Base-by-base conservation (phyloP, 306 rosid genomes). In the Boehmeria nivea region DNA sequence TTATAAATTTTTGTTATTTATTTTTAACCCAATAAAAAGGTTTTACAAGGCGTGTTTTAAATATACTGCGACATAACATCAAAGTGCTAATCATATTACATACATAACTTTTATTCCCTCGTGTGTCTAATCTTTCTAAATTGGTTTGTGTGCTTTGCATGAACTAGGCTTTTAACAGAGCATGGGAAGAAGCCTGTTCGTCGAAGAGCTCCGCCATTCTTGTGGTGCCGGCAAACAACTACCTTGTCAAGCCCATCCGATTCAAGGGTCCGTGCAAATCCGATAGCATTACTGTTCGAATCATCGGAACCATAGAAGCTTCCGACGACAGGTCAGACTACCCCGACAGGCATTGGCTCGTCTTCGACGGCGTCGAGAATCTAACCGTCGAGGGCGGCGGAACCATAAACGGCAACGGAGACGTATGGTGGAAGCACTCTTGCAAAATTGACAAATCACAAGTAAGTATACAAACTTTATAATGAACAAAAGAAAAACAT, bases 241-340 rank as follows among this genome's bases (percentile, higher is more conserved):
- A 80, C 75, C 60, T 78, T n/a, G 85, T 88, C 42, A 72, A 65
- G 71, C 90, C 90, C 54, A 71, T 72, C 21, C 72, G 54, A 51
- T 82, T 88, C 75, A 51, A 69, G 5, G 96, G 96, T 37, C 94
- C 96, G 26, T 88, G 96, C 78, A 73, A 78, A 69, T 76, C 96
- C 43, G n/a, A 14, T 14, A 34, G 52, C 46, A 43, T 82, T 2
- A 39, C 61, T 19, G 34, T 57, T 57, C 61, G 83, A 93, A 69
- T 88, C 51, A n/a, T 25, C 59, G 96, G 96, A 54, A 76, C 53
- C 6, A 73, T 88, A 39, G 71, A 72, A 65, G 96, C 96, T 44
- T 73, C 96, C 13, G 50, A 54, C 36, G 57, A 80, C 17, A 69
- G 53, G 17, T 80, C 82, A 47, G 77, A 78, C 57, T 88, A 84